Conservation (phyloP, 345 rosid species). For the sweet orange (Citrus sinensis) region DNA sequence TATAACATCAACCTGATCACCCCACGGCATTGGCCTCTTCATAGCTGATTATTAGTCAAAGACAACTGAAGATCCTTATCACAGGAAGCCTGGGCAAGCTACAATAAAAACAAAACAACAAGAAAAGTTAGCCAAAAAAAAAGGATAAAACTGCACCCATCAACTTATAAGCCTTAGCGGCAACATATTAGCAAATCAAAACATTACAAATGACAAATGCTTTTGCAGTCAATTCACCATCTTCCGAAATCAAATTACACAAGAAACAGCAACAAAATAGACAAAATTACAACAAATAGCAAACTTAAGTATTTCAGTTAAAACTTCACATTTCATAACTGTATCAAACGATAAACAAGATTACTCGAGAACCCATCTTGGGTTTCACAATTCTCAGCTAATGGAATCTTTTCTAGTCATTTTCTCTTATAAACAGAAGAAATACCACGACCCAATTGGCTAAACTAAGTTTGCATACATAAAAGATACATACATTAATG, state of each 20-base stretch:
- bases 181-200: neutral
- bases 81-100: neutral
- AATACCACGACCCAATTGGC: neutral
- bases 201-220: neutral
- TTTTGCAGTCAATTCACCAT: neutral
- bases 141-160: neutral
- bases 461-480: neutral
- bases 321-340: neutral
- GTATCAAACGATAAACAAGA: neutral
- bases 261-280: neutral
- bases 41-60: slow-evolving; percentile 16
- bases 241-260: neutral
- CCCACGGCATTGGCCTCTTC: slow-evolving; percentile 53
- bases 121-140: neutral
- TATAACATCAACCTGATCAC: slow-evolving; percentile 46
- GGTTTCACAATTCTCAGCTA: neutral
- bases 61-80: neutral
- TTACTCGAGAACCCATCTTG: neutral
- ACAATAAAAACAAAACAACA: neutral
- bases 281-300: neutral
- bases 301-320: neutral
- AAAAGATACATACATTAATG: neutral
- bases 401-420: neutral
- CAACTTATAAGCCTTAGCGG: neutral
- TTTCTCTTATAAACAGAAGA: neutral